These are phyloP conservation scores for Xylaria arbuscula DNA, from an alignment of 2,329 filamentous ascomycete genomes.

Conservation along the genomic window DNA sequence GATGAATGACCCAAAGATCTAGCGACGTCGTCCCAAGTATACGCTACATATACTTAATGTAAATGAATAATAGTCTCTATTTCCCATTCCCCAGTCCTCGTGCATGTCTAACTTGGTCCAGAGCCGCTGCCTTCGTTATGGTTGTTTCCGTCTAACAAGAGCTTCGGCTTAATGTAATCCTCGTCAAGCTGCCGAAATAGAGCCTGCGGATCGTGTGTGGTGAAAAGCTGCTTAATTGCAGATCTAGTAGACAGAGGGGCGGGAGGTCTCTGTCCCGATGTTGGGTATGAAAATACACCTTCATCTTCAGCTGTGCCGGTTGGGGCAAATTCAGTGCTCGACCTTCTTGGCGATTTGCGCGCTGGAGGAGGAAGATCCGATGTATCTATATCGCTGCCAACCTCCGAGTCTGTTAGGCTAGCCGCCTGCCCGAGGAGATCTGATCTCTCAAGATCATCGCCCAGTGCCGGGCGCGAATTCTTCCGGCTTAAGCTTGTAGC, in stretches of 20 bases:
- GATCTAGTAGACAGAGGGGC: slow-evolving; percentile 75
- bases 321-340: slow-evolving; percentile 54
- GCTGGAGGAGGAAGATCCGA: slow-evolving; percentile 74
- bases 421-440: slow-evolving; percentile 64
- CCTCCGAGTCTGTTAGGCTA: slow-evolving; percentile 66
- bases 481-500: slow-evolving; percentile 65
- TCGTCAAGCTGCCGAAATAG: slow-evolving; percentile 95
- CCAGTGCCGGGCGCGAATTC: slow-evolving; percentile 54
- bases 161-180: slow-evolving; percentile 91
- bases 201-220: slow-evolving; percentile 86
- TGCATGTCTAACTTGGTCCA: slow-evolving; percentile 39
- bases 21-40: slow-evolving; percentile 28
- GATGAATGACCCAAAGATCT: slow-evolving; percentile 33
- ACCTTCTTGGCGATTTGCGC: slow-evolving; percentile 55
- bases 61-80: slow-evolving; percentile 31
- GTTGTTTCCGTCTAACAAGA: slow-evolving; percentile 79
- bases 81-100: slow-evolving; percentile 28
- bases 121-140: slow-evolving; percentile 45
- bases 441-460: slow-evolving; percentile 64
- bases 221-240: slow-evolving; percentile 83
- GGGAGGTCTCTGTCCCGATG: slow-evolving; percentile 49
- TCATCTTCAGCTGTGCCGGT: slow-evolving; percentile 46
- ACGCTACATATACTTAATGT: slow-evolving; percentile 29
- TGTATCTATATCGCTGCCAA: slow-evolving; percentile 72
- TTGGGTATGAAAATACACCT: slow-evolving; percentile 52